Conservation (phyloP, 768 basidiomycete species). For the Boletellus emodensis region DNA sequence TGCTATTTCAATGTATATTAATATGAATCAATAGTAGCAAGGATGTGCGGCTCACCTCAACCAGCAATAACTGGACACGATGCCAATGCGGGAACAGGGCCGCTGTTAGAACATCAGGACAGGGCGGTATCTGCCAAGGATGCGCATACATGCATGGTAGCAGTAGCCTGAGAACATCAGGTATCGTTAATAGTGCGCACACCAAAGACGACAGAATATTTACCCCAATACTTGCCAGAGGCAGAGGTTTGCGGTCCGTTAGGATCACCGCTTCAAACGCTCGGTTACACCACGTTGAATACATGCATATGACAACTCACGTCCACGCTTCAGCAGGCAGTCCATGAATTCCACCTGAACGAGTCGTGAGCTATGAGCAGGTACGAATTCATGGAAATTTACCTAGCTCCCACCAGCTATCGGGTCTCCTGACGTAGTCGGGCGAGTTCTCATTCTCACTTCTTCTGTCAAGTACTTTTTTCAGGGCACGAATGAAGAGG, state of each 20-base stretch:
- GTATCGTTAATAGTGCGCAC: not conserved
- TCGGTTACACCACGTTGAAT: not conserved
- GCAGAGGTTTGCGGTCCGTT: conserved; percentile 6
- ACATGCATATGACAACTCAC: conserved; percentile 5
- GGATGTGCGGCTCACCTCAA: conserved; percentile 6
- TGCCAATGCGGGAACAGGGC: conserved; percentile 21
- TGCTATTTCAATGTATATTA: conserved; percentile 3
- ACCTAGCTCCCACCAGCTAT: conserved; percentile 18
- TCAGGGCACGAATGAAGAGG: too few relatives aligned
- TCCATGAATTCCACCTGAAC: conserved; percentile 15
- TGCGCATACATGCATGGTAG: conserved; percentile 14
- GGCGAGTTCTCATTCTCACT: too few relatives aligned
- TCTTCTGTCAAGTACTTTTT: too few relatives aligned
- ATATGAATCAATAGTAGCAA: not conserved
- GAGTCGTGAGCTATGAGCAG: not conserved
- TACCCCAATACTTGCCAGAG: conserved; percentile 10
- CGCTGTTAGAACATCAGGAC: not conserved
- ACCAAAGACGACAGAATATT: not conserved
- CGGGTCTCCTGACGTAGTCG: too few relatives aligned
- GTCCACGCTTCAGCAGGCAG: conserved; percentile 3
- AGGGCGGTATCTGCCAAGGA: too few relatives aligned
- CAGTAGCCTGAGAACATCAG: conserved; percentile 13
- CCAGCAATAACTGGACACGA: conserved; percentile 10
- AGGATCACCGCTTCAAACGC: conserved; percentile 15
- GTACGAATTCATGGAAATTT: not conserved